These are phyloP conservation scores for Serendipita sp. DNA, from an alignment of 768 basidiomycete genomes.

Conservation along the genomic window DNA sequence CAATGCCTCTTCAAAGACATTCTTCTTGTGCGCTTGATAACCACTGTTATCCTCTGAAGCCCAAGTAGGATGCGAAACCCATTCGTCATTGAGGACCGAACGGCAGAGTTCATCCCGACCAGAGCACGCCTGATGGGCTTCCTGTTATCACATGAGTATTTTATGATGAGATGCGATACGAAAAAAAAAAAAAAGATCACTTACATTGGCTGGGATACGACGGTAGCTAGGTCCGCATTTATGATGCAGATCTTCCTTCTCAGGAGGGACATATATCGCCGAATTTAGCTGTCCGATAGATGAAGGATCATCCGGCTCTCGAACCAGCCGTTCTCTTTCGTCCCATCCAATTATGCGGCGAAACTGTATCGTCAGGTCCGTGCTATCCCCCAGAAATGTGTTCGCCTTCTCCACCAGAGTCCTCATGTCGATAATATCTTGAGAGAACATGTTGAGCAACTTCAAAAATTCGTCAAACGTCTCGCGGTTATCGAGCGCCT, in stretches of 20 bases:
- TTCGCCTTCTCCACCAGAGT: conserved; percentile 67
- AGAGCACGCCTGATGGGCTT: conserved; percentile 78
- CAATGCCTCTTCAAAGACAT: conserved; percentile 84
- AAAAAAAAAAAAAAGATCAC: conserved; percentile 19
- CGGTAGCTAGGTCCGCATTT: conserved; percentile 91
- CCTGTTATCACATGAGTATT: conserved; percentile 29
- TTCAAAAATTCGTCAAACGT: conserved; percentile 86
- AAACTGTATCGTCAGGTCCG: conserved; percentile 67
- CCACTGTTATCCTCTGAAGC: conserved; percentile 82
- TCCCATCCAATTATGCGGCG: conserved; percentile 75
- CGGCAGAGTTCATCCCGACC: conserved; percentile 88
- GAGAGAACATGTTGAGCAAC: conserved; percentile 75
- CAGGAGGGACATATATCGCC: neutral
- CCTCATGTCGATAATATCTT: conserved; percentile 76
- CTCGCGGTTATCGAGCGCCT: conserved; percentile 51
- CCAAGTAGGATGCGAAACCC: conserved; percentile 98
- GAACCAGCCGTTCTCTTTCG: conserved; percentile 29
- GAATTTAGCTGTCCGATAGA: neutral
- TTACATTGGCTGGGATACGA: conserved; percentile 68
- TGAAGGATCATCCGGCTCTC: conserved; percentile 22
- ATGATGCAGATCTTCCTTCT: conserved; percentile 56
- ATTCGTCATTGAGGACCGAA: conserved; percentile 90
- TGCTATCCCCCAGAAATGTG: conserved; percentile 68
- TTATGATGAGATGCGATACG: neutral
- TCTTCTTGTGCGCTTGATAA: conserved; percentile 92